A percentile compares a stretch with the other conserved stretches of the same genome.
phyloP scores from a whole-genome alignment of 208 protist genomes.

The Naegleria lovaniensis region DNA sequence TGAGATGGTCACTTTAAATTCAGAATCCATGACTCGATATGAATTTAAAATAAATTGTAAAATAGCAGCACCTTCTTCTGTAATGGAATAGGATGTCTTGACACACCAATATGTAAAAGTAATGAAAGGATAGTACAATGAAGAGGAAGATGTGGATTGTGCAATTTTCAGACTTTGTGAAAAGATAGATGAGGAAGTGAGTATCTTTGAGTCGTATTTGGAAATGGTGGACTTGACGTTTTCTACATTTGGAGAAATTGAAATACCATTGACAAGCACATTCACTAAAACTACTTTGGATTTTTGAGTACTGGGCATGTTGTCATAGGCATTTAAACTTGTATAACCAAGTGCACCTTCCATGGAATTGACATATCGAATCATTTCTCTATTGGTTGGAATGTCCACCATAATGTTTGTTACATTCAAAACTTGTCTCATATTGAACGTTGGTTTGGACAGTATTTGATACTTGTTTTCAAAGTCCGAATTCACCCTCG shows the following conservation, averaged over 20 bases:
- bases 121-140: not conserved
- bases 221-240: not conserved
- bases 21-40: not conserved
- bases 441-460: not conserved
- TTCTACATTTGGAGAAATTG: not conserved
- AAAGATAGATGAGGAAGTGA: not conserved
- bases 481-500: not conserved
- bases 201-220: not conserved
- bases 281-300: not conserved
- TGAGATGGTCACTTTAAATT: too few relatives aligned
- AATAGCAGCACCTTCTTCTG: not conserved
- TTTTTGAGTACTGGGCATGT: not conserved
- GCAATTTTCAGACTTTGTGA: not conserved
- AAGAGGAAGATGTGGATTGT: not conserved
- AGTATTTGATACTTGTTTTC: not conserved
- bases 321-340: not conserved
- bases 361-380: not conserved
- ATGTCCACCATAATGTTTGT: not conserved
- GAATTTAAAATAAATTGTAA: not conserved
- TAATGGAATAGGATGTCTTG: not conserved
- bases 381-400: not conserved
- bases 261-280: not conserved
- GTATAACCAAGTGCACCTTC: not conserved
- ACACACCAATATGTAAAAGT: not conserved
- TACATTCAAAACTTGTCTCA: not conserved